phyloP scores from a whole-genome alignment of 169 alveolate genomes.

The Condylostoma magnum region DNA sequence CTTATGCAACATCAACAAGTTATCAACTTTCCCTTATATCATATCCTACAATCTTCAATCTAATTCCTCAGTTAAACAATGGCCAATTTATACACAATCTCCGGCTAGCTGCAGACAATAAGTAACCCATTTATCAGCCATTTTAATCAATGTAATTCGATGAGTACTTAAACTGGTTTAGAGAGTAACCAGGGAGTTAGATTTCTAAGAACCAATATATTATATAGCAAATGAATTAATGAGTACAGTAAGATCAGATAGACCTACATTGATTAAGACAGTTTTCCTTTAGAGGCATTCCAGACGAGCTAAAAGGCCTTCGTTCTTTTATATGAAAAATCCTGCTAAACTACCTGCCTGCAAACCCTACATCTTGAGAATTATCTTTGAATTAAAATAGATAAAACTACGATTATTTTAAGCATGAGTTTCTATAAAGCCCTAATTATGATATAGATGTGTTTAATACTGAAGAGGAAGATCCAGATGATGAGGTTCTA shows the following conservation, averaged over 20 bases:
- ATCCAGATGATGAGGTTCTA: slow-evolving; percentile 57
- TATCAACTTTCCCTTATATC: too few species aligned
- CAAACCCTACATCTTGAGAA: neutral
- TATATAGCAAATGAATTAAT: too few species aligned
- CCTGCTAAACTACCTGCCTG: slow-evolving; percentile 24
- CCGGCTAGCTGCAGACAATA: too few species aligned
- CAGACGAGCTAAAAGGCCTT: neutral
- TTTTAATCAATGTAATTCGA: too few species aligned
- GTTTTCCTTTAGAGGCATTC: neutral
- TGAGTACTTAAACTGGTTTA: too few species aligned
- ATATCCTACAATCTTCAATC: too few species aligned
- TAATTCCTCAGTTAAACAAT: too few species aligned
- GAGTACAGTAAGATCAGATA: neutral
- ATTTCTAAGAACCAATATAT: too few species aligned
- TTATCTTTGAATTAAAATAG: neutral
- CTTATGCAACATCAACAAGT: too few species aligned
- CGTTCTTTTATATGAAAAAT: slow-evolving; percentile 19
- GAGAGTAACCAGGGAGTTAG: too few species aligned
- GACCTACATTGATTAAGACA: neutral
- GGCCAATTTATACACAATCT: too few species aligned
- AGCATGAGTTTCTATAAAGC: neutral
- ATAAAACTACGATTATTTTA: slow-evolving; percentile 11
- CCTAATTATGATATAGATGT: neutral
- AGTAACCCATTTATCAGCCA: too few species aligned
- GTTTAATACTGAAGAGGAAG: slow-evolving; percentile 44